Percentiles rank a stretch among this genome's conserved stretches.
These are phyloP conservation scores for Phytophthora pluvialis DNA, from an alignment of 352 stramenopile genomes.

Conservation along the genomic window DNA sequence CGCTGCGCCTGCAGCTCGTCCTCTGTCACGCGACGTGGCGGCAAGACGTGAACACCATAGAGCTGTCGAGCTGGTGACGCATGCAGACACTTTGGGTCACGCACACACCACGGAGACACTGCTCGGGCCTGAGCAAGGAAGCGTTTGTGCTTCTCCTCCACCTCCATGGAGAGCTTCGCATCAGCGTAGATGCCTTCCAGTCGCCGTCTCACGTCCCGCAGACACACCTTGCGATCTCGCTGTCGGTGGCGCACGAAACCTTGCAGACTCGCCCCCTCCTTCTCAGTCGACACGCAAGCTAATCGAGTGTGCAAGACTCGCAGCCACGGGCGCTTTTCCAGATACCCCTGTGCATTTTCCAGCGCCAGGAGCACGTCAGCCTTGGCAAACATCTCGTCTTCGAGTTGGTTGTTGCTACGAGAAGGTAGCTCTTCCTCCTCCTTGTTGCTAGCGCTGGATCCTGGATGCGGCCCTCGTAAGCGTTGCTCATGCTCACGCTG, in stretches of 20 bases:
- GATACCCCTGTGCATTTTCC: conserved; percentile 44
- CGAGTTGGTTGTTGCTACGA: conserved; percentile 26
- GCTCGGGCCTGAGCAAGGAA: conserved; percentile 53
- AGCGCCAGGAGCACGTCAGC: conserved; percentile 59
- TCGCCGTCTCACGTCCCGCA: conserved; percentile 31
- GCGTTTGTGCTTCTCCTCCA: conserved; percentile 48
- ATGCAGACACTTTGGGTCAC: conserved; percentile 51
- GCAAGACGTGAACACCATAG: conserved; percentile 61
- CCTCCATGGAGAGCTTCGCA: conserved; percentile 22
- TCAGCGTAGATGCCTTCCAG: conserved; percentile 48
- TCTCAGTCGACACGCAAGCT: conserved; percentile 62
- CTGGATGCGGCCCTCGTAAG: not conserved
- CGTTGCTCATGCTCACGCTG: conserved; percentile 19
- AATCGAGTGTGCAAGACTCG: conserved; percentile 62
- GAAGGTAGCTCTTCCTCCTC: not conserved
- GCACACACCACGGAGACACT: conserved; percentile 69
- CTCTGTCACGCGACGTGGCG: conserved; percentile 44
- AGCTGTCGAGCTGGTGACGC: conserved; percentile 47
- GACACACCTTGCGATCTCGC: conserved; percentile 51
- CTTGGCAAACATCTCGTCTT: conserved; percentile 60
- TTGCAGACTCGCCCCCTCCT: conserved; percentile 52
- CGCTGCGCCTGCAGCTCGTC: conserved; percentile 51
- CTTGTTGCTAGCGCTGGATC: not conserved
- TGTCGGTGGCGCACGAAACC: conserved; percentile 61
- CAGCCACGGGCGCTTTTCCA: conserved; percentile 62